phyloP scores from a whole-genome alignment of 176 grass and related monocot genomes.

The Eragrostis nindensis region DNA sequence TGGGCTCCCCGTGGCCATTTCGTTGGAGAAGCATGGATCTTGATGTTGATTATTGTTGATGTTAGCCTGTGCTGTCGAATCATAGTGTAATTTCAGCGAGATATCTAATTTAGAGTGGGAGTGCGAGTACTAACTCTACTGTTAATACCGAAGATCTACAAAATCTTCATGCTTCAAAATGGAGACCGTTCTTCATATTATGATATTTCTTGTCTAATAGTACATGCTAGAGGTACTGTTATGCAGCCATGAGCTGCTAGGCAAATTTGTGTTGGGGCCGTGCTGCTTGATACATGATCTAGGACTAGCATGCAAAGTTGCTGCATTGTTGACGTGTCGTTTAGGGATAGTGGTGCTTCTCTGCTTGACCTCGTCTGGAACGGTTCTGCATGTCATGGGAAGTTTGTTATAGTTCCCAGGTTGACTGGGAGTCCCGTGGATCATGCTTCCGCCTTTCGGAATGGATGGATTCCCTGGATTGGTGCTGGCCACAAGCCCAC shows the following conservation, averaged over 20 bases:
- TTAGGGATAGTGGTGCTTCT: not conserved
- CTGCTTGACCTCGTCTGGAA: conserved; percentile 10
- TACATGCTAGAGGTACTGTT: conserved; percentile 4
- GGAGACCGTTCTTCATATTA: not conserved
- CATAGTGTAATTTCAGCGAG: conserved; percentile 13
- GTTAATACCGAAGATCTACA: conserved; percentile 16
- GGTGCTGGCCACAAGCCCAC: conserved; percentile 7
- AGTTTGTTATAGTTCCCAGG: not conserved
- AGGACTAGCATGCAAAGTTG: not conserved
- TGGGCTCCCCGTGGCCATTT: conserved; percentile 11
- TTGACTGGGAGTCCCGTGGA: not conserved
- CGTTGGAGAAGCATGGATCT: conserved; percentile 45
- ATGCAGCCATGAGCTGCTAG: conserved; percentile 10
- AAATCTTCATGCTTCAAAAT: conserved; percentile 22
- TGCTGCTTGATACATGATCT: conserved; percentile 1
- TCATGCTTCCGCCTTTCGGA: not conserved
- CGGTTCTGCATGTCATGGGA: not conserved
- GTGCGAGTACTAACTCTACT: conserved; percentile 5
- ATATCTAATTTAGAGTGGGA: conserved; percentile 35
- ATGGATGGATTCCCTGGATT: not conserved
- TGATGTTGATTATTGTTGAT: conserved; percentile 27
- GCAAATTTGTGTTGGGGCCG: not conserved
- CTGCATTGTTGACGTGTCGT: not conserved
- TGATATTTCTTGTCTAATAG: conserved; percentile 1
- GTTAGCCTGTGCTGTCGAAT: not conserved